Conservation (phyloP, 805 yeast species). For the Diddensiella caesifluorescens region DNA sequence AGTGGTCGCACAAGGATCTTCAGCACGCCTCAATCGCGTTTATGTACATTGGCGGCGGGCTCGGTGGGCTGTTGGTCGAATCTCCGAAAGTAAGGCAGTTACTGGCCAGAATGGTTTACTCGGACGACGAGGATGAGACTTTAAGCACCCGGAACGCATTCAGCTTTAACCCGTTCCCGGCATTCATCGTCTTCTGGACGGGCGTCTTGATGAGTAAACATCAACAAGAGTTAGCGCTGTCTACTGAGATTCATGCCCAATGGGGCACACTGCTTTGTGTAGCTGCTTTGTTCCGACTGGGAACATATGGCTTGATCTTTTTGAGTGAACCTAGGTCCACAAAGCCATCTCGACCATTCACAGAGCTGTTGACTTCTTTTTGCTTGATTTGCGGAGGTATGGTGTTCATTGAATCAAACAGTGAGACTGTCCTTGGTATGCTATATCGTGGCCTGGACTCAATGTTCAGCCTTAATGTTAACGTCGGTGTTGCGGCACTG, state of each 20-base stretch:
- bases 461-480: constrained; percentile 87
- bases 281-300: constrained; percentile 71
- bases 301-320: constrained; percentile 54
- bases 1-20: constrained; percentile 83
- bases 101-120: constrained; percentile 21
- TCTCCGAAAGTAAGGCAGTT: constrained; percentile 32
- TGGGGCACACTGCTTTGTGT: constrained; percentile 88
- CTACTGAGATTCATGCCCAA: constrained; percentile 79
- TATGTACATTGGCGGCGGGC: constrained; percentile 85
- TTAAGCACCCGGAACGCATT: constrained; percentile 33
- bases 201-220: constrained; percentile 95
- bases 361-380: constrained; percentile 77
- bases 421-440: constrained; percentile 74
- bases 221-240: constrained; percentile 70
- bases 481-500: constrained; percentile 71
- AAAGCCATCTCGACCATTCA: constrained; percentile 68
- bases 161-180: constrained; percentile 93
- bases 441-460: constrained; percentile 76
- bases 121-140: constrained; percentile 13
- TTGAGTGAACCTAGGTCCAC: constrained; percentile 34
- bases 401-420: constrained; percentile 87
- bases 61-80: constrained; percentile 84
- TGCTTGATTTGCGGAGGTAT: constrained; percentile 82
- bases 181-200: constrained; percentile 91
- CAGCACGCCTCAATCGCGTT: constrained; percentile 91